Base-by-base conservation (phyloP, 2,329 filamentous ascomycete genomes). In the Chrysoporthe puriensis region DNA sequence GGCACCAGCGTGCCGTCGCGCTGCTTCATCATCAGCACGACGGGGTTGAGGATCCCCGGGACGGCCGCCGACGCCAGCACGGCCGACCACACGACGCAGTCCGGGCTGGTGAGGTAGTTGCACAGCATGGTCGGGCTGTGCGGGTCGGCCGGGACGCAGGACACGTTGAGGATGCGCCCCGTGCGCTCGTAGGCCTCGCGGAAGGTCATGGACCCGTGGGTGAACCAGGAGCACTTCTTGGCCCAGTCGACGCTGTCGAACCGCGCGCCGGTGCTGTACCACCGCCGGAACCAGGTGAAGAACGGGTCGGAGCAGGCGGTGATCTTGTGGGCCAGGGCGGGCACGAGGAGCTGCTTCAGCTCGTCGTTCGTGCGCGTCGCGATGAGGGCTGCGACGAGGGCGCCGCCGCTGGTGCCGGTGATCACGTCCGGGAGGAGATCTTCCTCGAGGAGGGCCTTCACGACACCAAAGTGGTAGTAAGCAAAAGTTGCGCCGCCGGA, bases 1-100 rank as follows among this genome's bases (percentile, higher is more conserved):
- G 96, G 96, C 0, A 89, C 88, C 4, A 99, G 83, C 2, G 84
- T 89, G 1, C 94, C 94, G 69, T 94, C 87, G 21, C 85, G 84
- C 64, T 86, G 91, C 81, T 97, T 97, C 84, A 97, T 94, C 83
- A 93, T 92, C 8, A 99, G 88, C 1, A 99, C 95, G 2, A 96
- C 92, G 0, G 96, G 96, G 75, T 98, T 98, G 46, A 98, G 82
- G 67, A 99, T 98, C 1, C 96, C 96, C 0, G 96, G 96, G 0
- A 99, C 96, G 4, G 96, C 96, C 4, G 96, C 96, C 6, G 94
- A 97, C 0, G 96, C 96, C 44, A 99, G 82, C 3, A 98, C 94
- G 1, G 96, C 95, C 13, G 94, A 97, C 96, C 96, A 99, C 70
- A 99, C 96, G 52, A 99, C 96, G 76, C 96, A 99, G 80, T 99